A percentile compares a stretch with the other conserved stretches of the same genome.
Conservation (phyloP, 2,329 filamentous ascomycete genomes). For the Phoma sp. region DNA sequence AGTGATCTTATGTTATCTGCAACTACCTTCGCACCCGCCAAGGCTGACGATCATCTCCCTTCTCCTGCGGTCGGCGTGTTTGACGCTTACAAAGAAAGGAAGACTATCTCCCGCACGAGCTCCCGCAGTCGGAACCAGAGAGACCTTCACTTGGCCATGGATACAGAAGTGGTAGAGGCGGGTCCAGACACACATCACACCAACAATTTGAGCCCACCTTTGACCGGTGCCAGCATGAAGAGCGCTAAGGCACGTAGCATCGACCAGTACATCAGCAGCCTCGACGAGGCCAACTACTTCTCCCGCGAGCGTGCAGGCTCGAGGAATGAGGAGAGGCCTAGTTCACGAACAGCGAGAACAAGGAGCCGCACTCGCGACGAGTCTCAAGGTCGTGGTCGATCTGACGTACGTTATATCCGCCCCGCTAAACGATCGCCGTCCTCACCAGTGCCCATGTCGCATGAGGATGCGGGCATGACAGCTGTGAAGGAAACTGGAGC, state of each 20-base stretch:
- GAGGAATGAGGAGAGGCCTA: slow-evolving; percentile 53
- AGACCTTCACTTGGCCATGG: slow-evolving; percentile 62
- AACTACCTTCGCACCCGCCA: slow-evolving; percentile 41
- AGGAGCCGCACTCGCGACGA: slow-evolving; percentile 60
- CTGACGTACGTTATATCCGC: slow-evolving; percentile 70
- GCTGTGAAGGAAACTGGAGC: slow-evolving; percentile 49
- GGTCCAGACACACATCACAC: slow-evolving; percentile 49
- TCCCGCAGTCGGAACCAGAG: slow-evolving; percentile 80
- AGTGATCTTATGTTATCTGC: slow-evolving; percentile 56
- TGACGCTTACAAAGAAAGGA: slow-evolving; percentile 66
- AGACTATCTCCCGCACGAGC: slow-evolving; percentile 67
- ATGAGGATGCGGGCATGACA: slow-evolving; percentile 70
- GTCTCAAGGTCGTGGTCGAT: slow-evolving; percentile 74
- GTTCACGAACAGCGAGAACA: slow-evolving; percentile 54
- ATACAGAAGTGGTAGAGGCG: slow-evolving; percentile 51
- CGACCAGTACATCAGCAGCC: slow-evolving; percentile 84
- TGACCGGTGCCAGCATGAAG: slow-evolving; percentile 57
- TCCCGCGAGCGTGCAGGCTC: slow-evolving; percentile 46
- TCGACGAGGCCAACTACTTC: slow-evolving; percentile 76
- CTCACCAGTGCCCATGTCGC: slow-evolving; percentile 92
- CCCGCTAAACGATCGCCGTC: slow-evolving; percentile 86
- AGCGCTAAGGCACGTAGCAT: slow-evolving; percentile 69
- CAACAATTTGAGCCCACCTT: slow-evolving; percentile 58
- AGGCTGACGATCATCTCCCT: slow-evolving; percentile 56
- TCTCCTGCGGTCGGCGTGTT: slow-evolving; percentile 72